These are phyloP conservation scores for Limnanthes douglasii DNA, from an alignment of 345 rosid species.

Conservation along the genomic window DNA sequence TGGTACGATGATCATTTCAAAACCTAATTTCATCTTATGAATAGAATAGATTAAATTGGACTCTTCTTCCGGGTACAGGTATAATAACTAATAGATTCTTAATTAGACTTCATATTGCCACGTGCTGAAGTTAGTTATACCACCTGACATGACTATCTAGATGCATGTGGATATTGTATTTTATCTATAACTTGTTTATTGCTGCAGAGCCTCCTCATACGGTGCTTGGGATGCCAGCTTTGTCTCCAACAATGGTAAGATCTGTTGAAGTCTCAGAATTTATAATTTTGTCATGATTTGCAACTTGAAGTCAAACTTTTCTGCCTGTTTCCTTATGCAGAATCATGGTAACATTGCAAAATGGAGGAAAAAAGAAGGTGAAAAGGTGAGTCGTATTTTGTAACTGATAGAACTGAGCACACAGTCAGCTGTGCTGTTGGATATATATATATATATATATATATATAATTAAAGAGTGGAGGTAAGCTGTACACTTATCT, in stretches of 20 bases:
- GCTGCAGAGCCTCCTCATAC: slow-evolving; percentile 44
- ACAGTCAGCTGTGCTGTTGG: no score
- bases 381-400: slow-evolving; percentile 40
- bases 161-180: background rate
- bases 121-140: no score
- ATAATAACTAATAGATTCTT: background rate
- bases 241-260: slow-evolving; percentile 98
- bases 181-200: slow-evolving; percentile 7
- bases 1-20: background rate
- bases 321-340: slow-evolving; percentile 31
- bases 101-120: background rate
- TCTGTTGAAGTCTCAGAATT: slow-evolving; percentile 3
- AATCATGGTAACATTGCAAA: slow-evolving; percentile 85
- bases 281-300: slow-evolving; percentile 7
- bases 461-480: slow-evolving; percentile 6
- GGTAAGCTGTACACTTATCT: slow-evolving; percentile 6
- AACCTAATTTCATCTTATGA: background rate
- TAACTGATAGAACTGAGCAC: slow-evolving; percentile 5
- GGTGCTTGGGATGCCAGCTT: slow-evolving; percentile 85
- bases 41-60: background rate
- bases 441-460: no score
- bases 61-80: background rate
- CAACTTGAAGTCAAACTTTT: slow-evolving; percentile 11
- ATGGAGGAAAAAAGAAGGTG: slow-evolving; percentile 97
- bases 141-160: background rate